Percentiles rank a stretch among this genome's conserved stretches.
These are phyloP conservation scores for Davidsoniella virescens DNA, from an alignment of 2,329 filamentous ascomycete genomes.

Conservation along the genomic window DNA sequence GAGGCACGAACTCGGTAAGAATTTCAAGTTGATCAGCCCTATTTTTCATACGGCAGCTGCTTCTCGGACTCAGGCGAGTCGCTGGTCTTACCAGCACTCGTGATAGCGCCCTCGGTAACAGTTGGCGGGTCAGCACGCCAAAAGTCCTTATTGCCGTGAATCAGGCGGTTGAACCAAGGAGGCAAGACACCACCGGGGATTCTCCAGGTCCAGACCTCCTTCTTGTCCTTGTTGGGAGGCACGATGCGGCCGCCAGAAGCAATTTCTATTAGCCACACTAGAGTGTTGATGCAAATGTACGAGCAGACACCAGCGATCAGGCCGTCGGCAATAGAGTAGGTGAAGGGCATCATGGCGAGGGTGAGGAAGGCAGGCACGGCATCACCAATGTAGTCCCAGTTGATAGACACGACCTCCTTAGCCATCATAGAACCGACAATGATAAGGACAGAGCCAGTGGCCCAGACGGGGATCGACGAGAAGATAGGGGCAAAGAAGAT, in stretches of 20 bases:
- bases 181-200: constrained; percentile 61
- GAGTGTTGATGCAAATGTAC: constrained; percentile 60
- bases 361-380: constrained; percentile 72
- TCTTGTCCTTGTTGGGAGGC: constrained; percentile 58
- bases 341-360: constrained; percentile 76
- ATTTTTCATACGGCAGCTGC: constrained; percentile 6
- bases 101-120: constrained; percentile 13
- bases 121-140: constrained; percentile 29
- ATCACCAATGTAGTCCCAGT: constrained; percentile 76
- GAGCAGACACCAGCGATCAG: constrained; percentile 65
- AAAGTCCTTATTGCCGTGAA: constrained; percentile 55
- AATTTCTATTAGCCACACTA: constrained; percentile 53
- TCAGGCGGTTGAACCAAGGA: constrained; percentile 51
- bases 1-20: no score
- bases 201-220: constrained; percentile 67
- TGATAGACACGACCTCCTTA: constrained; percentile 62
- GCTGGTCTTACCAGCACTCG: constrained; percentile 4
- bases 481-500: constrained; percentile 65
- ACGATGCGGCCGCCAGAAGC: constrained; percentile 51
- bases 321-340: constrained; percentile 75
- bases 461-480: constrained; percentile 63
- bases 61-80: constrained; percentile 9
- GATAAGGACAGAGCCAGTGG: constrained; percentile 71
- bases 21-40: not conserved
- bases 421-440: constrained; percentile 84